Base-by-base conservation (phyloP, 148 eudicot species). In the Vaccinium myrtillus region DNA sequence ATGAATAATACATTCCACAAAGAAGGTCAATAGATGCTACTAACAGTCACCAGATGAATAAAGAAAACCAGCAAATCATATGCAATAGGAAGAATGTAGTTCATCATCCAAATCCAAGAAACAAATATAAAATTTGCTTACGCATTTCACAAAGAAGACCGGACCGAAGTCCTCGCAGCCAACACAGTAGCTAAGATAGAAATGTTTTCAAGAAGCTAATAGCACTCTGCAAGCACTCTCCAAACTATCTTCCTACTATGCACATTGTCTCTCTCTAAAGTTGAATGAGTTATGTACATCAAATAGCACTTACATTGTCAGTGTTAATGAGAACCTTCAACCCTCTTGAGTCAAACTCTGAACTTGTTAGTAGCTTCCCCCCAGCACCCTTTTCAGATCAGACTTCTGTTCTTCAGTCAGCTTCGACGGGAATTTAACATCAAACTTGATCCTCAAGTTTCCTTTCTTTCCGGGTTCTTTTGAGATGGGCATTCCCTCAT, bases 401-500 rank as follows among this genome's bases (percentile, higher is more conserved):
- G 88, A 85, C 86, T 92, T 91, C 89, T 94, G 94, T 12, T 91
- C 94, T 15, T 86, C 43, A 12, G 91, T 91, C 8, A 93, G 94
- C 85, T 92, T 87, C 3, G 92, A 86, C 0, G 98, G 98, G 69
- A 93, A 93, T 84, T 91, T 90, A 69, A 94, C 80, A 84, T 92
- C 94, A 55, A 92, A 91, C 86, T 89, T 91, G 86, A 94, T 90
- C 86, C 90, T 88, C 83, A 93, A 78, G 83, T 90, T 90, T 6
- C 98, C 98, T 81, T 83, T 92, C 85, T 89, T 92, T 53, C 90
- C 90, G 15, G 95, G 95, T 32, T 93, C 96, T 81, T 90, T 94
- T 0, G 98, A 92, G 25, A 94, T 88, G 0, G 98, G 96, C 96
- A 94, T 94, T 51, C 98, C 98, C 83, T 94, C 98, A 19, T 88